Evolutionary conservation across 208 protist species (phyloP).

Genomic region (Trichomonas vaginalis): DNA sequence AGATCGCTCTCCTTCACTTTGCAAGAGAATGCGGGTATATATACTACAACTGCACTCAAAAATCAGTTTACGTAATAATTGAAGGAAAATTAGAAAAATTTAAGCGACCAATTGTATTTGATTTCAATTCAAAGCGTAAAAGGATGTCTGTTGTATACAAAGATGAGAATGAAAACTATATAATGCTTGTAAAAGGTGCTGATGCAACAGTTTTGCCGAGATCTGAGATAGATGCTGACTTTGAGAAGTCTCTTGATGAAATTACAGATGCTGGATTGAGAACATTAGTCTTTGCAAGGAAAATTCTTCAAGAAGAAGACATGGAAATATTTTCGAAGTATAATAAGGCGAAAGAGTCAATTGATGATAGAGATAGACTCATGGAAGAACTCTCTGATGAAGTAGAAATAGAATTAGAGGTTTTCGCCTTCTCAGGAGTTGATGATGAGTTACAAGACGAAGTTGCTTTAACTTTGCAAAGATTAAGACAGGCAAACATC

Average conservation of each 20-base stretch:
- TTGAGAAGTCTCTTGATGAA: conserved; percentile 81
- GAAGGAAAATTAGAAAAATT: neutral
- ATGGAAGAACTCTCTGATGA: conserved; percentile 57
- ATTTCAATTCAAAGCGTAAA: neutral
- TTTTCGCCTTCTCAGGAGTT: conserved; percentile 30
- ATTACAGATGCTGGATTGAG: conserved; percentile 74
- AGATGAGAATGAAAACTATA: conserved; percentile 58
- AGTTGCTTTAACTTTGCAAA: conserved; percentile 52
- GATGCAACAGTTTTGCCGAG: neutral
- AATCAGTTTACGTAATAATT: neutral
- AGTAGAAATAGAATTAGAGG: conserved; percentile 16
- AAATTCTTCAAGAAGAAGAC: conserved; percentile 54
- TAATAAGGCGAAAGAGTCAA: neutral
- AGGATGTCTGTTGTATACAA: neutral
- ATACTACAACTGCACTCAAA: neutral
- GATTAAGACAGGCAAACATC: conserved; percentile 50
- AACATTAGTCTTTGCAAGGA: conserved; percentile 66
- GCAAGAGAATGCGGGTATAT: neutral
- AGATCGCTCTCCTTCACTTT: conserved; percentile 22
- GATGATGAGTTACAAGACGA: conserved; percentile 71
- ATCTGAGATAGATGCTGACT: conserved; percentile 49
- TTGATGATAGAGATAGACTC: neutral
- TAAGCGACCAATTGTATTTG: conserved; percentile 64
- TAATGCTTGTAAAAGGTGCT: conserved; percentile 20
- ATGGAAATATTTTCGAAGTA: conserved; percentile 50